Evolutionary conservation across 441 rosid genomes (phyloP).

Genomic region (Metrosideros polymorpha): DNA sequence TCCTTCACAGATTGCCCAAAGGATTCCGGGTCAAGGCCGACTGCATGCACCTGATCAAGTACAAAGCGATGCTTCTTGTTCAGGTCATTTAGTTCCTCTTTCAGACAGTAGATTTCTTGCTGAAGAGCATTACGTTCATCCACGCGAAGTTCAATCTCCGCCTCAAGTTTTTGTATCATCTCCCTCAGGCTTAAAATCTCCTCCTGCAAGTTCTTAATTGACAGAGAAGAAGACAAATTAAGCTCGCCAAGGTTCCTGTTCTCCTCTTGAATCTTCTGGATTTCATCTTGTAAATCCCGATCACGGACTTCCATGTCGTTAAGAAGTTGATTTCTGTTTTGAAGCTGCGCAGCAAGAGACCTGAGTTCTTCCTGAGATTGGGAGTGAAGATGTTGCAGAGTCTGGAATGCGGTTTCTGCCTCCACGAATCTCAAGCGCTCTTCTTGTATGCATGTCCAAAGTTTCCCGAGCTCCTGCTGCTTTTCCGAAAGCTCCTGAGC

Average conservation of each 20-base stretch:
- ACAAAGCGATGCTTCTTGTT: constrained; percentile 53
- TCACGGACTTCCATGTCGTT: constrained; percentile 62
- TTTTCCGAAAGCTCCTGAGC: constrained; percentile 74
- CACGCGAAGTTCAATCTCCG: constrained; percentile 73
- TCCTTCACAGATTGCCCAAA: constrained; percentile 57
- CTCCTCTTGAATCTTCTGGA: constrained; percentile 46
- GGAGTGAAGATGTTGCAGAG: constrained; percentile 84
- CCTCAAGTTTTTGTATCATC: constrained; percentile 72
- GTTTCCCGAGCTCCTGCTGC: constrained; percentile 78
- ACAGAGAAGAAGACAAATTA: constrained; percentile 61
- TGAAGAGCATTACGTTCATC: constrained; percentile 89
- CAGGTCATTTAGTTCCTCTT: constrained; percentile 73
- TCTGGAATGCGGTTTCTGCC: constrained; percentile 97
- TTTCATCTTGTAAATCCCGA: constrained; percentile 46
- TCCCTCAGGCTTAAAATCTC: constrained; percentile 60
- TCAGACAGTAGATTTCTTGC: constrained; percentile 92
- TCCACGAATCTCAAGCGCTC: constrained; percentile 76
- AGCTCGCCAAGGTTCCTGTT: constrained; percentile 53
- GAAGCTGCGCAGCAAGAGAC: constrained; percentile 55
- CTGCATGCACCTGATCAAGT: constrained; percentile 66
- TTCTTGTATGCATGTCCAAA: constrained; percentile 82
- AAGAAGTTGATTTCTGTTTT: constrained; percentile 44
- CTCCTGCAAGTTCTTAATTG: constrained; percentile 56
- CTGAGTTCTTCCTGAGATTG: constrained; percentile 91
- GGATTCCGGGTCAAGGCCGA: constrained; percentile 45